Conservation (phyloP, 257 asterid genomes). For the Solanum etuberosum region DNA sequence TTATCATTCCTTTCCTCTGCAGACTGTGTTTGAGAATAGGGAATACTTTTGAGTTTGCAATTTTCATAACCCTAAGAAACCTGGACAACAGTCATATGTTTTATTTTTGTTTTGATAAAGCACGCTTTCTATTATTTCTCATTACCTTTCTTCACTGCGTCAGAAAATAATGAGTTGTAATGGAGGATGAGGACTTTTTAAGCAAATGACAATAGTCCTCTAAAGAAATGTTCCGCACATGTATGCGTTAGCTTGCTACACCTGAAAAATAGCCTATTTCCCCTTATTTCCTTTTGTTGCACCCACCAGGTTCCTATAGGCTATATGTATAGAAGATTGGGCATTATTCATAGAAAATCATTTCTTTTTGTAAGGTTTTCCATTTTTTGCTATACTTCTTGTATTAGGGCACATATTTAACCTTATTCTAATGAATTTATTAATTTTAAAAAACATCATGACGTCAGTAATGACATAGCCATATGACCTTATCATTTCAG, state of each 20-base stretch:
- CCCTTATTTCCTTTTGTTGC: background rate
- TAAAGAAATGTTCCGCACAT: background rate
- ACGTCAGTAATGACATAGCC: too few species aligned
- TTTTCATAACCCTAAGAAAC: too few species aligned
- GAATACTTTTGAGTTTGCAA: too few species aligned
- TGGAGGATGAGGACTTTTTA: background rate
- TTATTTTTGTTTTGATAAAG: too few species aligned
- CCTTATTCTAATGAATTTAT: background rate
- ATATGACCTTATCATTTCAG: too few species aligned
- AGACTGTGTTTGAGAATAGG: too few species aligned
- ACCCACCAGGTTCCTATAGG: background rate
- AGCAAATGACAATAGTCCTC: background rate
- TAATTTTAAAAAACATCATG: too few species aligned
- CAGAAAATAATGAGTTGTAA: background rate
- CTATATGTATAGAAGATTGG: too few species aligned
- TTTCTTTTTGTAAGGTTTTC: background rate
- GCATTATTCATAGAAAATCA: background rate
- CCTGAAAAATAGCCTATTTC: background rate
- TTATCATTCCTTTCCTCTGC: too few species aligned
- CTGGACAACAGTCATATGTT: too few species aligned
- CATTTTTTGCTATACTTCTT: background rate
- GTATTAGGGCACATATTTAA: background rate
- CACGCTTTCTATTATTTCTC: too few species aligned
- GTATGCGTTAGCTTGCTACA: background rate
- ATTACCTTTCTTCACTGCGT: too few species aligned